phyloP scores from a whole-genome alignment of 495 filamentous ascomycete species.

The Articulospora tetracladia region DNA sequence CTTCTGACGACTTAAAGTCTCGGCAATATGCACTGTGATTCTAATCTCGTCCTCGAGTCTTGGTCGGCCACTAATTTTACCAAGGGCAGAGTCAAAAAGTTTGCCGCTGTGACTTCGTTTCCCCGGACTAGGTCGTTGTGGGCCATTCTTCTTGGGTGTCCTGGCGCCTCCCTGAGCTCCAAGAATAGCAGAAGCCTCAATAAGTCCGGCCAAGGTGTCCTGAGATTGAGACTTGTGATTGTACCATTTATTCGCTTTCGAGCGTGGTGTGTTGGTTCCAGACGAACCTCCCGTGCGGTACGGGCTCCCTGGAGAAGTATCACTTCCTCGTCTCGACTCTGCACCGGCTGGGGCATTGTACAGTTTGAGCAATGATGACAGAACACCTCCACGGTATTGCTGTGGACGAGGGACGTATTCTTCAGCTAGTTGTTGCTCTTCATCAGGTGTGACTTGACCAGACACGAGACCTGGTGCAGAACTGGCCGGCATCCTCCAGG shows the following conservation, averaged over 20 bases:
- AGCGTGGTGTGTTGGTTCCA: slow-evolving; percentile 53
- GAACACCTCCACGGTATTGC: slow-evolving; percentile 70
- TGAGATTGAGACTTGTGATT: slow-evolving; percentile 49
- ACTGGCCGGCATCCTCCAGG: slow-evolving; percentile 11
- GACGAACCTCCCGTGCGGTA: slow-evolving; percentile 26
- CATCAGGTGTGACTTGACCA: slow-evolving; percentile 55
- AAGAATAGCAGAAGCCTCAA: slow-evolving; percentile 53
- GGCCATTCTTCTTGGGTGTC: slow-evolving; percentile 30
- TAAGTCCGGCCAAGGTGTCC: slow-evolving; percentile 47
- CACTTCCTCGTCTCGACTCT: slow-evolving; percentile 16
- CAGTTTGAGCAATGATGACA: slow-evolving; percentile 75
- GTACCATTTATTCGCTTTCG: slow-evolving; percentile 63
- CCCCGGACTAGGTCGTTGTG: slow-evolving; percentile 33
- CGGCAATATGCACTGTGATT: slow-evolving; percentile 88
- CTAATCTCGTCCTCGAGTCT: slow-evolving; percentile 62
- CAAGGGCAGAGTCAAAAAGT: slow-evolving; percentile 36
- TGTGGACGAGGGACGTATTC: slow-evolving; percentile 64
- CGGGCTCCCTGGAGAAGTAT: slow-evolving; percentile 5
- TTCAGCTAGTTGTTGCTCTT: slow-evolving; percentile 49
- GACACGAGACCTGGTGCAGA: slow-evolving; percentile 39
- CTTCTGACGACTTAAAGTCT: slow-evolving; percentile 72
- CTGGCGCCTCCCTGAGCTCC: slow-evolving; percentile 21
- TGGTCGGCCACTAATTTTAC: slow-evolving; percentile 31
- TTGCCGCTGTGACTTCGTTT: slow-evolving; percentile 18
- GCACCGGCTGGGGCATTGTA: slow-evolving; percentile 39